phyloP scores from a whole-genome alignment of 345 rosid genomes.

The Citropsis articulata region DNA sequence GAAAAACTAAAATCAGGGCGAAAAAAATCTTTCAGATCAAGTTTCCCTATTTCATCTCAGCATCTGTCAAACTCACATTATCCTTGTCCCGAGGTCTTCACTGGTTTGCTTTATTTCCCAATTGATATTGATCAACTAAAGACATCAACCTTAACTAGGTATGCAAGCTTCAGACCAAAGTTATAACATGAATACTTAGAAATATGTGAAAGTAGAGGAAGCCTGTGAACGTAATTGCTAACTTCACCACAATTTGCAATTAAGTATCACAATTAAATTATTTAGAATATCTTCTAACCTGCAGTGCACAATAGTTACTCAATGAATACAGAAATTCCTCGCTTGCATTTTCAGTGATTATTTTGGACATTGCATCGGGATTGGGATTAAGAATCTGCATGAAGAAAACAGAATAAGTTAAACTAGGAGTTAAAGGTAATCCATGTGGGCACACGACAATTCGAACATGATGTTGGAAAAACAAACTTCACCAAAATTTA shows the following conservation, averaged over 20 bases:
- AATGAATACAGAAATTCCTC: conserved; percentile 85
- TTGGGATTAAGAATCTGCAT: conserved; percentile 95
- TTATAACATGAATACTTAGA: neutral
- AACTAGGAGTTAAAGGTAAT: neutral
- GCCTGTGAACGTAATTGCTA: conserved; percentile 1
- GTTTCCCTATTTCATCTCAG: neutral
- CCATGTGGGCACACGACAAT: neutral
- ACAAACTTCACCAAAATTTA: neutral
- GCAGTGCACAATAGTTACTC: conserved; percentile 98
- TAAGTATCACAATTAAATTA: neutral
- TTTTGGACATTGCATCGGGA: conserved; percentile 92
- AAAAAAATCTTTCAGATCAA: neutral
- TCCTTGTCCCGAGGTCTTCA: neutral
- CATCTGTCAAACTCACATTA: neutral
- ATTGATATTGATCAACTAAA: neutral
- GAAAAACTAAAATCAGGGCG: neutral
- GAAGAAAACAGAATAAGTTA: conserved; percentile 17
- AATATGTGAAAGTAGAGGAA: neutral
- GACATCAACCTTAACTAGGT: neutral
- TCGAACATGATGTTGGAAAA: conserved; percentile 5
- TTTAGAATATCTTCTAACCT: conserved; percentile 43
- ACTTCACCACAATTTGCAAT: conserved; percentile 1
- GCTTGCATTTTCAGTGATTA: conserved; percentile 94
- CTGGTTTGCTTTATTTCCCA: neutral
- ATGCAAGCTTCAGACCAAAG: neutral